A percentile compares a stretch with the other conserved stretches of the same genome.
Conservation (phyloP, 2,329 filamentous ascomycete genomes). For the Periconia sp. region DNA sequence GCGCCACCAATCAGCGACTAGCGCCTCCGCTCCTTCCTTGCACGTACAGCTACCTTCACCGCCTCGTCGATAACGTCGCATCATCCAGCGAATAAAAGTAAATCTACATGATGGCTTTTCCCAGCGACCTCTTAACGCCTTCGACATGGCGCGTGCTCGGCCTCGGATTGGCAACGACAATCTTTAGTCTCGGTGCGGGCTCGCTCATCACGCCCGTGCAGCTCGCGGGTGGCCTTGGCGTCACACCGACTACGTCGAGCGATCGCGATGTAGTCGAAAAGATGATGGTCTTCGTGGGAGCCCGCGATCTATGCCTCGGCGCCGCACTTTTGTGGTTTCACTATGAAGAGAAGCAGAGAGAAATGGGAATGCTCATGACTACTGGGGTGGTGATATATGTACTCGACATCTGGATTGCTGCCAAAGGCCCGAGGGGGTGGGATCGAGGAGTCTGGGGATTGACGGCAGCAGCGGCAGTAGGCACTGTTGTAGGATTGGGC, state of each 20-base stretch:
- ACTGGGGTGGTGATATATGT: conserved; percentile 5
- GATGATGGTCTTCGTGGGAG: conserved; percentile 13
- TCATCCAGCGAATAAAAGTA: too few species aligned
- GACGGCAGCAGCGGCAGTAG: conserved; percentile 1
- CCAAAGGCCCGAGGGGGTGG: conserved; percentile 3
- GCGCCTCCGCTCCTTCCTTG: too few species aligned
- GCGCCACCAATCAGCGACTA: too few species aligned
- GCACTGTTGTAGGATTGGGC: conserved; percentile 3
- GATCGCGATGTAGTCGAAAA: conserved; percentile 9
- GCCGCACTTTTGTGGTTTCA: conserved; percentile 10
- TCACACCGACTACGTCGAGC: conserved; percentile 7
- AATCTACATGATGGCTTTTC: conserved; percentile 4
- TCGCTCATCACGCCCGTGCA: conserved; percentile 3
- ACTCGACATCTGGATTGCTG: conserved; percentile 3
- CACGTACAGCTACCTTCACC: too few species aligned
- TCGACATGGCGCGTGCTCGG: conserved; percentile 11
- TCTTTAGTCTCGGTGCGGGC: conserved; percentile 8
- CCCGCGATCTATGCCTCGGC: conserved; percentile 11
- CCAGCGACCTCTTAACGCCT: not conserved
- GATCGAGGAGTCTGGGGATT: conserved; percentile 5
- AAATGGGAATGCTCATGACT: conserved; percentile 11
- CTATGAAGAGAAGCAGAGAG: conserved; percentile 2
- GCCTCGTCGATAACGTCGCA: too few species aligned
- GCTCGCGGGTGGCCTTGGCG: conserved; percentile 1
- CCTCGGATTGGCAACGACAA: conserved; percentile 10